These are phyloP conservation scores for Dactylonectria macrodidyma DNA, from an alignment of 2,329 filamentous ascomycete genomes.

Conservation along the genomic window DNA sequence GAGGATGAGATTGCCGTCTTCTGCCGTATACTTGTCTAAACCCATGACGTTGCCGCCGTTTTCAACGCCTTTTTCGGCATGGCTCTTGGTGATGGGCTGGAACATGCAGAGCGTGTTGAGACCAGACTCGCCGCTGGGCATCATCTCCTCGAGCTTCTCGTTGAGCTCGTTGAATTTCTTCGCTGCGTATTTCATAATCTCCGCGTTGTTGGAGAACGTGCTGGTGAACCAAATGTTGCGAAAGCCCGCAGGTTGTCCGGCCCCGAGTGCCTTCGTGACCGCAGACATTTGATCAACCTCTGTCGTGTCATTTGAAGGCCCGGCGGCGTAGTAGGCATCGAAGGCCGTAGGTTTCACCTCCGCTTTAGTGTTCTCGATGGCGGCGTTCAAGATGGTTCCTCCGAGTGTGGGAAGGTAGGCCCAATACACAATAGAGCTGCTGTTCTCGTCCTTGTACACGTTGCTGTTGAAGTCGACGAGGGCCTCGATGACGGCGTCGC, in stretches of 20 bases:
- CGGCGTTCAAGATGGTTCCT: constrained; percentile 51
- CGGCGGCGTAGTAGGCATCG: constrained; percentile 46
- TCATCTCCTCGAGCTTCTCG: constrained; percentile 43
- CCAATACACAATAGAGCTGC: constrained; percentile 52
- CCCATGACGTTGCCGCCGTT: constrained; percentile 54
- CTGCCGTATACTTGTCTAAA: constrained; percentile 47
- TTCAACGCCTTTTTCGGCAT: constrained; percentile 47
- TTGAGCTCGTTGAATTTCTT: constrained; percentile 51
- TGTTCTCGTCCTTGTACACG: constrained; percentile 51
- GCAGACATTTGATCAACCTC: constrained; percentile 48
- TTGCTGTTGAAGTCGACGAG: constrained; percentile 52
- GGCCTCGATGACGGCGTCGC: constrained; percentile 48
- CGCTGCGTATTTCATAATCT: constrained; percentile 52
- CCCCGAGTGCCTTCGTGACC: constrained; percentile 50
- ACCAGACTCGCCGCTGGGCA: constrained; percentile 41
- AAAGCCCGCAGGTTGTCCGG: constrained; percentile 48
- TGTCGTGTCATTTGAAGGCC: constrained; percentile 46
- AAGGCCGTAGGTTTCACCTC: constrained; percentile 50
- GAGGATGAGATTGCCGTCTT: constrained; percentile 49
- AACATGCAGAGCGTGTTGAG: constrained; percentile 52
- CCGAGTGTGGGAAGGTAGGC: constrained; percentile 50
- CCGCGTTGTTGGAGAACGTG: constrained; percentile 54
- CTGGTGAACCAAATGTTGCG: constrained; percentile 55
- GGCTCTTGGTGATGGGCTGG: constrained; percentile 52
- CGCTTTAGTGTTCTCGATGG: constrained; percentile 51